Percentiles rank a stretch among this genome's conserved stretches.
Conservation (phyloP, 352 stramenopile genomes). For the Phytophthora meadii region DNA sequence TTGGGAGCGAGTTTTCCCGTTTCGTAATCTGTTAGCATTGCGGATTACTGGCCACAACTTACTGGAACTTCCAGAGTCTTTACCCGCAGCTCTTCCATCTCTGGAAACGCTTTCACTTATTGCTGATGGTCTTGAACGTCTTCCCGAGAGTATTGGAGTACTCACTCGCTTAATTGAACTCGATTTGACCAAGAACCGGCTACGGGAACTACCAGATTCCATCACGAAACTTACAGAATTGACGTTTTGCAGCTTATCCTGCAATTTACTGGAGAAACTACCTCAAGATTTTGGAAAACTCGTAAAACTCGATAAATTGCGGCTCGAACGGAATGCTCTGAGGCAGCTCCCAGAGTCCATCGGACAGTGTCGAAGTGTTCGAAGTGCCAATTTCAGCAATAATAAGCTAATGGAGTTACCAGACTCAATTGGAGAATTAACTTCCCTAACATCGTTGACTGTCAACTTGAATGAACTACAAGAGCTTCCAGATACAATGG, state of each 20-base stretch:
- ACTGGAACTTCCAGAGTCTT: constrained; percentile 33
- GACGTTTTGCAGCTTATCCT: constrained; percentile 47
- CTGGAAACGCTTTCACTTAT: constrained; percentile 66
- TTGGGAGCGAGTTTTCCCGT: constrained; percentile 51
- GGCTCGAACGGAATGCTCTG: constrained; percentile 61
- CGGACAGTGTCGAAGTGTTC: constrained; percentile 36
- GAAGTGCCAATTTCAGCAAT: constrained; percentile 50
- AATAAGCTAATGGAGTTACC: constrained; percentile 51
- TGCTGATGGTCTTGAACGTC: constrained; percentile 44
- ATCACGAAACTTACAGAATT: constrained; percentile 48
- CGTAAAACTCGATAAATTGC: constrained; percentile 51
- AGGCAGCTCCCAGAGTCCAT: constrained; percentile 52
- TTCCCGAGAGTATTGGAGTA: constrained; percentile 54
- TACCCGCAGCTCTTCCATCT: constrained; percentile 36
- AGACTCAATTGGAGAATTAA: constrained; percentile 48
- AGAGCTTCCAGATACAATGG: constrained; percentile 52
- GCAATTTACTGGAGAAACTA: constrained; percentile 55
- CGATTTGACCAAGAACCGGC: constrained; percentile 71
- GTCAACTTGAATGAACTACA: constrained; percentile 65
- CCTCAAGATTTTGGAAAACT: constrained; percentile 48
- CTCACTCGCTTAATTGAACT: constrained; percentile 49
- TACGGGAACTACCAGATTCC: constrained; percentile 53
- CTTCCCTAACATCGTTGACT: constrained; percentile 45
- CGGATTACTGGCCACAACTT: constrained; percentile 62
- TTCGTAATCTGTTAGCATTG: constrained; percentile 56